phyloP scores from a whole-genome alignment of 345 rosid genomes.

The Mallotus nudiflorus region DNA sequence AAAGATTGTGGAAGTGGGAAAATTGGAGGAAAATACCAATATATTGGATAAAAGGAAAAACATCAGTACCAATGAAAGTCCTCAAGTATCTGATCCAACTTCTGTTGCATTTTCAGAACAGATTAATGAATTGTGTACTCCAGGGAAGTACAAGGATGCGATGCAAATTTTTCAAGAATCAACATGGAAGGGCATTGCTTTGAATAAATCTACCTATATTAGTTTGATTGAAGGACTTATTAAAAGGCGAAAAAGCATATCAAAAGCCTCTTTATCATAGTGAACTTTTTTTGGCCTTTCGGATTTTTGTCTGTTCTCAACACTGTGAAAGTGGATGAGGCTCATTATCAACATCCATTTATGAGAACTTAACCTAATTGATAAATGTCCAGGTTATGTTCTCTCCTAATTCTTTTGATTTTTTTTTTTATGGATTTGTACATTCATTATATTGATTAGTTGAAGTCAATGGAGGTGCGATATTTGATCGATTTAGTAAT shows the following conservation, averaged over 20 bases:
- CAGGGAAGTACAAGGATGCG: constrained; percentile 59
- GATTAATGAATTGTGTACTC: constrained; percentile 64
- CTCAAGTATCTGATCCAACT: constrained; percentile 38
- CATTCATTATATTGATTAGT: too few species aligned
- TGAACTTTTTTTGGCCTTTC: background rate
- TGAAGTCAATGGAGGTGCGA: too few species aligned
- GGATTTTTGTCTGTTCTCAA: too few species aligned
- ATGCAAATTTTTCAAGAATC: constrained; percentile 41
- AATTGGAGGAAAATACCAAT: constrained; percentile 33
- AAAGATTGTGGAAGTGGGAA: constrained; percentile 48
- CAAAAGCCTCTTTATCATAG: constrained; percentile 28
- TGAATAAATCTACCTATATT: constrained; percentile 45
- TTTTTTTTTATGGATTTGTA: too few species aligned
- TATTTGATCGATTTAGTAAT: too few species aligned
- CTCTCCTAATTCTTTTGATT: too few species aligned
- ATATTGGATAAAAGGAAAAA: constrained; percentile 24
- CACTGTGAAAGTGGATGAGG: too few species aligned
- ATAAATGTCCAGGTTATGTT: too few species aligned
- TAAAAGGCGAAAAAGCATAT: constrained; percentile 53
- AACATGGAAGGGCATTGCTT: constrained; percentile 37
- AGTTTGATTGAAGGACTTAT: constrained; percentile 54
- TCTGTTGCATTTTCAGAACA: constrained; percentile 51
- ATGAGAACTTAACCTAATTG: too few species aligned
- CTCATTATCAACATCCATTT: too few species aligned
- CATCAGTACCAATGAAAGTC: constrained; percentile 21